A percentile compares a stretch with the other conserved stretches of the same genome.
phyloP scores from a whole-genome alignment of 2,329 filamentous ascomycete genomes.

The Periconia digitata region DNA sequence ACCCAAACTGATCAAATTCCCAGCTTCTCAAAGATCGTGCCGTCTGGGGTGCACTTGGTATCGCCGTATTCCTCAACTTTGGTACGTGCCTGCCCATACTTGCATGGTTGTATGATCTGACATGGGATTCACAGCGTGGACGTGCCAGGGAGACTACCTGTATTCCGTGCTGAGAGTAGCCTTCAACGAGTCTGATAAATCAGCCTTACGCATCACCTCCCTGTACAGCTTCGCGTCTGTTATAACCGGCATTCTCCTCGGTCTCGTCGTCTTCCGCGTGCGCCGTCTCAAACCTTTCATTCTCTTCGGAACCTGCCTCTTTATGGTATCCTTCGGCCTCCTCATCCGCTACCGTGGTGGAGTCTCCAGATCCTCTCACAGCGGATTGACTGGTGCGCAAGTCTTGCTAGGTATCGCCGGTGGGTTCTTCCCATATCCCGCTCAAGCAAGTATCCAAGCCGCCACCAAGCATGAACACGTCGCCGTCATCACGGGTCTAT shows the following conservation, averaged over 20 bases:
- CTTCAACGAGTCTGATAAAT: slow-evolving; percentile 60
- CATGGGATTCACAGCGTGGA: slow-evolving; percentile 47
- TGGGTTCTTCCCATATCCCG: slow-evolving; percentile 61
- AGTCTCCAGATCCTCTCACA: slow-evolving; percentile 45
- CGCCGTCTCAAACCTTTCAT: slow-evolving; percentile 66
- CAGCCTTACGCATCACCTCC: slow-evolving; percentile 61
- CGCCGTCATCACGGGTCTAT: slow-evolving; percentile 65
- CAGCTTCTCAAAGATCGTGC: slow-evolving; percentile 62
- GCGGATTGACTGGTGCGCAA: slow-evolving; percentile 64
- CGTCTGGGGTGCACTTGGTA: slow-evolving; percentile 65
- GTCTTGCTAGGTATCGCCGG: slow-evolving; percentile 64
- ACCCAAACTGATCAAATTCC: neutral
- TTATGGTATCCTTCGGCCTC: slow-evolving; percentile 65
- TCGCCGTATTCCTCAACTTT: slow-evolving; percentile 45
- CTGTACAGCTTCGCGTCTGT: slow-evolving; percentile 63
- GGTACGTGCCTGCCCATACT: slow-evolving; percentile 9
- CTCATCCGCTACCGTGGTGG: slow-evolving; percentile 65
- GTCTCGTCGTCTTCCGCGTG: slow-evolving; percentile 57
- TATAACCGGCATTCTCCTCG: slow-evolving; percentile 59
- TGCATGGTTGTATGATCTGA: neutral
- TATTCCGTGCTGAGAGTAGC: slow-evolving; percentile 64
- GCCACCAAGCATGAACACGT: slow-evolving; percentile 58
- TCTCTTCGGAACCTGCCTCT: slow-evolving; percentile 60
- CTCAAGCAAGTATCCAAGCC: slow-evolving; percentile 55
- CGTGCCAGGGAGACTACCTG: slow-evolving; percentile 65